phyloP scores from a whole-genome alignment of 805 yeast genomes.

The Metschnikowia similis region DNA sequence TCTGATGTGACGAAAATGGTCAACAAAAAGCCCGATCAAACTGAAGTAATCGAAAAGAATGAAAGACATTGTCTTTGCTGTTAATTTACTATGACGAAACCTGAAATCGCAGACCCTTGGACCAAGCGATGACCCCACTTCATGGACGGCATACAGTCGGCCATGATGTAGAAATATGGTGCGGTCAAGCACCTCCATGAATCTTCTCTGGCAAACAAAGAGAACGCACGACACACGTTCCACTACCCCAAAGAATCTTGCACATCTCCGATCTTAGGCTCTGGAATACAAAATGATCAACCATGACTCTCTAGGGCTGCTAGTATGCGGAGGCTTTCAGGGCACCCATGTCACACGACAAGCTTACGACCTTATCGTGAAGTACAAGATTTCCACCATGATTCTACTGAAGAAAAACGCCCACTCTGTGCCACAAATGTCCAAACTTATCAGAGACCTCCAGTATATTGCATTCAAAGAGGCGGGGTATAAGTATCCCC shows the following conservation, averaged over 20 bases:
- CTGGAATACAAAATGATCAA: neutral
- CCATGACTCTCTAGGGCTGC: slow-evolving; percentile 39
- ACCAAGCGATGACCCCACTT: neutral
- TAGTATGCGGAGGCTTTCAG: slow-evolving; percentile 56
- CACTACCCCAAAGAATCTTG: neutral
- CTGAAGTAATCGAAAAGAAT: no score
- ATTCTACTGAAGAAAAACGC: slow-evolving; percentile 52
- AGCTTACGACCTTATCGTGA: slow-evolving; percentile 47
- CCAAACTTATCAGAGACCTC: slow-evolving; percentile 46
- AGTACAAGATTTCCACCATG: slow-evolving; percentile 49
- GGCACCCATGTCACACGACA: slow-evolving; percentile 52
- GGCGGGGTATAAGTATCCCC: slow-evolving; percentile 48
- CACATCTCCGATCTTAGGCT: neutral
- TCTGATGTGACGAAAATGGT: no score
- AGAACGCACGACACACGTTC: neutral
- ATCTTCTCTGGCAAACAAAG: neutral
- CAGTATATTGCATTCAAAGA: slow-evolving; percentile 49
- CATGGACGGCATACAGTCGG: neutral
- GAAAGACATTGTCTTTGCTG: no score
- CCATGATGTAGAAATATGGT: neutral
- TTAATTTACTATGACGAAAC: no score
- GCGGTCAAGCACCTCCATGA: neutral
- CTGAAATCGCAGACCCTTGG: neutral
- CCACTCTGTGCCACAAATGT: slow-evolving; percentile 44
- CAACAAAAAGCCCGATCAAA: no score